phyloP scores from a whole-genome alignment of 2,329 filamentous ascomycete species.

The Diatrype stigma region DNA sequence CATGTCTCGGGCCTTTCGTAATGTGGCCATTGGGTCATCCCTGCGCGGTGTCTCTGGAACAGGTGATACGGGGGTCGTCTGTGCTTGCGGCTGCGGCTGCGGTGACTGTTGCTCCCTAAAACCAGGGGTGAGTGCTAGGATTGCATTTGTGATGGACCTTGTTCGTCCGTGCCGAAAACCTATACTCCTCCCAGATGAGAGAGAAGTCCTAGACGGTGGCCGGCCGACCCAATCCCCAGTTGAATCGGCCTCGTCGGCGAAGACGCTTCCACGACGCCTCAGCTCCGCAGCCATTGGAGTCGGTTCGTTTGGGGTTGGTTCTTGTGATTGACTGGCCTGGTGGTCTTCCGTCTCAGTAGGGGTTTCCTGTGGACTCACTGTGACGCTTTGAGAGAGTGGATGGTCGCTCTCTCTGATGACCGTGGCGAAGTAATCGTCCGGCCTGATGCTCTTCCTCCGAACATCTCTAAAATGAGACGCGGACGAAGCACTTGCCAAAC shows the following conservation, averaged over 20 bases:
- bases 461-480: constrained; percentile 49
- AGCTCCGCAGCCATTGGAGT: constrained; percentile 33
- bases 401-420: constrained; percentile 54
- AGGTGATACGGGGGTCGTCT: constrained; percentile 35
- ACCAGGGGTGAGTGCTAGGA: constrained; percentile 37
- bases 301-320: constrained; percentile 36
- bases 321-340: constrained; percentile 30
- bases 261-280: constrained; percentile 29
- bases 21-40: constrained; percentile 41
- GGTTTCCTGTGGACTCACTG: constrained; percentile 59
- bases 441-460: constrained; percentile 49
- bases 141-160: constrained; percentile 41
- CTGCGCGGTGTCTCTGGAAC: constrained; percentile 25
- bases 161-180: constrained; percentile 40
- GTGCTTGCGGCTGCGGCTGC: constrained; percentile 19
- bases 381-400: constrained; percentile 70
- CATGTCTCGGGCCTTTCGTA: constrained; percentile 38
- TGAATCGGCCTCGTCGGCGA: constrained; percentile 32
- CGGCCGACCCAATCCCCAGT: constrained; percentile 29
- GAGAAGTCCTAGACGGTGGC: constrained; percentile 26
- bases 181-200: constrained; percentile 23
- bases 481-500: constrained; percentile 42
- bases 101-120: constrained; percentile 15
- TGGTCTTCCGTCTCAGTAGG: constrained; percentile 27
- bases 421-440: constrained; percentile 51